phyloP scores from a whole-genome alignment of 805 yeast species.

The Candida nonsorbophila region DNA sequence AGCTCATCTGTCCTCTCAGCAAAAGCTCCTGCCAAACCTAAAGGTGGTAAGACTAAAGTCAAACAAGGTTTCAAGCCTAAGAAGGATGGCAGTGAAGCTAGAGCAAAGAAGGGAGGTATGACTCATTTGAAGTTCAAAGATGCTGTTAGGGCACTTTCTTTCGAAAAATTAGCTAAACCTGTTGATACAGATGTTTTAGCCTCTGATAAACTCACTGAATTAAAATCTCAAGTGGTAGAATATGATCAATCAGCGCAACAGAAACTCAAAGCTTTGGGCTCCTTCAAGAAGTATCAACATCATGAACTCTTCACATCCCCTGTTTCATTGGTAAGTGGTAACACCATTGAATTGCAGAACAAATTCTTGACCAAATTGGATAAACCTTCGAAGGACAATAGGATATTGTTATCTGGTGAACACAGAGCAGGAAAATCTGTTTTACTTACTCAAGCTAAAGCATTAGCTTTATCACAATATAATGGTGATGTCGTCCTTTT shows the following conservation, averaged over 20 bases:
- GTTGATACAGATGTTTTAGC: slow-evolving; percentile 12
- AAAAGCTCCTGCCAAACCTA: slow-evolving; percentile 10
- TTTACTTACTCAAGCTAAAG: slow-evolving; percentile 62
- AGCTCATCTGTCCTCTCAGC: slow-evolving; percentile 9
- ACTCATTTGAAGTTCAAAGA: slow-evolving; percentile 34
- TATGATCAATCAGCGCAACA: slow-evolving; percentile 39
- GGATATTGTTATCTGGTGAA: slow-evolving; percentile 59
- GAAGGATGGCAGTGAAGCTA: slow-evolving; percentile 6
- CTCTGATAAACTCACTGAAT: slow-evolving; percentile 2
- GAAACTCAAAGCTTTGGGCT: slow-evolving; percentile 48
- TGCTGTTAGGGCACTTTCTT: slow-evolving; percentile 29
- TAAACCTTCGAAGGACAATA: slow-evolving; percentile 32
- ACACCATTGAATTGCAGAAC: slow-evolving; percentile 33
- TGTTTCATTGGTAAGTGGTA: slow-evolving; percentile 50
- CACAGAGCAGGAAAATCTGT: slow-evolving; percentile 80
- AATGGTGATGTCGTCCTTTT: slow-evolving; percentile 42
- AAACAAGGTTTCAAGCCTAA: slow-evolving; percentile 16
- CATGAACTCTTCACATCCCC: slow-evolving; percentile 62
- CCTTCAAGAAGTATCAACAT: slow-evolving; percentile 64
- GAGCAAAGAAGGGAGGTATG: slow-evolving; percentile 30
- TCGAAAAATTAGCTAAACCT: slow-evolving; percentile 24
- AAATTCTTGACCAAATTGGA: slow-evolving; percentile 31
- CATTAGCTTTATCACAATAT: slow-evolving; percentile 38
- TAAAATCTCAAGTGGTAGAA: slow-evolving; percentile 13
- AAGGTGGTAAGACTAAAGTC: slow-evolving; percentile 19